A percentile compares a stretch with the other conserved stretches of the same genome.
These are phyloP conservation scores for Epicoccum sorghinum DNA, from an alignment of 2,329 filamentous ascomycete species.

Conservation along the genomic window DNA sequence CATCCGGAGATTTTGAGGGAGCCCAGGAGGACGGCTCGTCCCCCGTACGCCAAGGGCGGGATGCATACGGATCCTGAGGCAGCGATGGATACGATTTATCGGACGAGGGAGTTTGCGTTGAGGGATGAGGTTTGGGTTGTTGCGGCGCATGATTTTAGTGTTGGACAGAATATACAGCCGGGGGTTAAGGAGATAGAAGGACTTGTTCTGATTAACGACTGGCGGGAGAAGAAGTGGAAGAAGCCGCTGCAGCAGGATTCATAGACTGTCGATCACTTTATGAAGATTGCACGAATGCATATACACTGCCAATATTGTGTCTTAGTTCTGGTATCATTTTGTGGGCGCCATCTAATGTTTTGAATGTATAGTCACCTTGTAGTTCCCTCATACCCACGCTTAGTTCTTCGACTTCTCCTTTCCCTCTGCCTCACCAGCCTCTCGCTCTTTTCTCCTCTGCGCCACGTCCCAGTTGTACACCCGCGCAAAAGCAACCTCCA, in stretches of 20 bases:
- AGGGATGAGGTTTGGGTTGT: constrained; percentile 39
- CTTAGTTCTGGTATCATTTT: constrained; percentile 11
- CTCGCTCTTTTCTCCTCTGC: constrained; percentile 90
- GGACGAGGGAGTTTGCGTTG: constrained; percentile 29
- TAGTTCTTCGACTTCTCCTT: constrained; percentile 37
- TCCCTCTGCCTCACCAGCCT: constrained; percentile 53
- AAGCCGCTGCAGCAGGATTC: constrained; percentile 12
- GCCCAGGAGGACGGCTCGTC: constrained; percentile 35
- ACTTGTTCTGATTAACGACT: constrained; percentile 31
- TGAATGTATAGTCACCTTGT: not conserved
- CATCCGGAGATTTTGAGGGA: constrained; percentile 37
- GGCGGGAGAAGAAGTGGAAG: constrained; percentile 37
- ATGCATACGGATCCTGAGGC: constrained; percentile 40
- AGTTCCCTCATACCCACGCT: not conserved
- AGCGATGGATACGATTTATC: constrained; percentile 36
- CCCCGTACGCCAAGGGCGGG: constrained; percentile 32
- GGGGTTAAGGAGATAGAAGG: constrained; percentile 33
- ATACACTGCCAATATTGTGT: too few relatives aligned
- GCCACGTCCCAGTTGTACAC: constrained; percentile 99
- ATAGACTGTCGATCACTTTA: not conserved
- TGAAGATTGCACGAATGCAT: too few relatives aligned
- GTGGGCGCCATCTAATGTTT: constrained; percentile 4
- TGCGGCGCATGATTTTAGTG: constrained; percentile 40
- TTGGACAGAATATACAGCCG: constrained; percentile 29
- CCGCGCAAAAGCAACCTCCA: constrained; percentile 93